A percentile compares a stretch with the other conserved stretches of the same genome.
phyloP scores from a whole-genome alignment of 192 early-diverging fungal genomes.

The Mortierella hygrophila region DNA sequence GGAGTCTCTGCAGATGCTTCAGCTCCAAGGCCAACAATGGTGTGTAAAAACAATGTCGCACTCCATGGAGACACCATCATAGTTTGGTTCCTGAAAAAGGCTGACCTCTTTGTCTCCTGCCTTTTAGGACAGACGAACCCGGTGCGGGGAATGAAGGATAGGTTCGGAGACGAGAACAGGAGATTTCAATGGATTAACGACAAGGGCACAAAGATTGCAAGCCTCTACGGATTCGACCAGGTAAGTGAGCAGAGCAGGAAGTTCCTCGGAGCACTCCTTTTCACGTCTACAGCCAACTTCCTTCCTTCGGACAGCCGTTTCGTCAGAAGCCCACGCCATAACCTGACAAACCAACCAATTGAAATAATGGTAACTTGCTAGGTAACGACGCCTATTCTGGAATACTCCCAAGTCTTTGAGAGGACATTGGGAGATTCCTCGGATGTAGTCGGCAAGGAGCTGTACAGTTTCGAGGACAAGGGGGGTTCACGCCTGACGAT shows the following conservation, averaged over 20 bases:
- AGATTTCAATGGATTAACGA: constrained; percentile 62
- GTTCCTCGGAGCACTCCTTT: neutral
- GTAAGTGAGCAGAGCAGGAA: constrained; percentile 9
- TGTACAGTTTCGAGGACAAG: constrained; percentile 75
- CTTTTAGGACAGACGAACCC: constrained; percentile 56
- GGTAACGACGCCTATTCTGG: constrained; percentile 74
- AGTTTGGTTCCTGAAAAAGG: neutral
- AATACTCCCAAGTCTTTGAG: constrained; percentile 74
- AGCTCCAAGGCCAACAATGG: constrained; percentile 24
- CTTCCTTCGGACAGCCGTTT: neutral
- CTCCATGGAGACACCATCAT: neutral
- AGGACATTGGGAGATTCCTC: constrained; percentile 70
- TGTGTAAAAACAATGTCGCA: neutral
- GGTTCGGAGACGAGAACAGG: constrained; percentile 60
- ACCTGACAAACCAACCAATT: neutral
- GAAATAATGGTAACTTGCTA: constrained; percentile 9
- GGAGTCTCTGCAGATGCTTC: constrained; percentile 21
- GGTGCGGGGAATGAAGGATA: constrained; percentile 75
- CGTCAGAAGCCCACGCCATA: no score
- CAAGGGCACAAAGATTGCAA: constrained; percentile 53
- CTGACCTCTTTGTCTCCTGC: neutral
- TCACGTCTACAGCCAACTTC: neutral
- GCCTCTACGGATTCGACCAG: constrained; percentile 67
- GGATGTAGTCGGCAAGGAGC: constrained; percentile 78
- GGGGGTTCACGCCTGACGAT: constrained; percentile 69